Conservation (phyloP, 495 filamentous ascomycete genomes). For the Neurospora sp. region DNA sequence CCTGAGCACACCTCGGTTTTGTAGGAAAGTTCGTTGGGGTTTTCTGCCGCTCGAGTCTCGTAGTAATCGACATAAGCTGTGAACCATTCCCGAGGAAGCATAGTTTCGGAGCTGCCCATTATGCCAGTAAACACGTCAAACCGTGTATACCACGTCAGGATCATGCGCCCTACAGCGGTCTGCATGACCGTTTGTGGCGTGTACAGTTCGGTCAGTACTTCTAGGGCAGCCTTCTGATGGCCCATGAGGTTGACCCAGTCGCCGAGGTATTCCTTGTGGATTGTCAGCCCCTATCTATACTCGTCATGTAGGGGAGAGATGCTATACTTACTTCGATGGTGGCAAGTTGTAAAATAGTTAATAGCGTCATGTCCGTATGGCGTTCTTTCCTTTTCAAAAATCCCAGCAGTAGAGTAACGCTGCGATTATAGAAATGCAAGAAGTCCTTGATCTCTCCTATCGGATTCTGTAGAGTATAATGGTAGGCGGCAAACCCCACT, state of each 20-base stretch:
- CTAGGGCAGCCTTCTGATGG: slow-evolving; percentile 82
- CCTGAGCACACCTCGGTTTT: slow-evolving; percentile 57
- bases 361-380: slow-evolving; percentile 62
- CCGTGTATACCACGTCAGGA: slow-evolving; percentile 78
- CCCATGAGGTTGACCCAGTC: slow-evolving; percentile 89
- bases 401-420: slow-evolving; percentile 62
- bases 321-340: slow-evolving; percentile 68
- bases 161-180: slow-evolving; percentile 53
- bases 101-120: slow-evolving; percentile 66
- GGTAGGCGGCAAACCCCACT: slow-evolving; percentile 86
- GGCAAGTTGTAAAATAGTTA: slow-evolving; percentile 86
- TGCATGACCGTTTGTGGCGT: slow-evolving; percentile 68
- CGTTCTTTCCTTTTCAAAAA: slow-evolving; percentile 59
- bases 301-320: background rate
- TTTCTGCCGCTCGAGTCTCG: slow-evolving; percentile 40
- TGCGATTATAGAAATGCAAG: slow-evolving; percentile 80
- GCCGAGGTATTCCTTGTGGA: slow-evolving; percentile 75
- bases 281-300: slow-evolving; percentile 4
- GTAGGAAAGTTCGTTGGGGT: slow-evolving; percentile 53
- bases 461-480: slow-evolving; percentile 57
- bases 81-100: slow-evolving; percentile 75
- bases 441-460: slow-evolving; percentile 69
- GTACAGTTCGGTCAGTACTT: slow-evolving; percentile 66
- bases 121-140: slow-evolving; percentile 81
- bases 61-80: slow-evolving; percentile 53